phyloP scores from a whole-genome alignment of 1,284 basidiomycete species.

The Flammula alnicola region DNA sequence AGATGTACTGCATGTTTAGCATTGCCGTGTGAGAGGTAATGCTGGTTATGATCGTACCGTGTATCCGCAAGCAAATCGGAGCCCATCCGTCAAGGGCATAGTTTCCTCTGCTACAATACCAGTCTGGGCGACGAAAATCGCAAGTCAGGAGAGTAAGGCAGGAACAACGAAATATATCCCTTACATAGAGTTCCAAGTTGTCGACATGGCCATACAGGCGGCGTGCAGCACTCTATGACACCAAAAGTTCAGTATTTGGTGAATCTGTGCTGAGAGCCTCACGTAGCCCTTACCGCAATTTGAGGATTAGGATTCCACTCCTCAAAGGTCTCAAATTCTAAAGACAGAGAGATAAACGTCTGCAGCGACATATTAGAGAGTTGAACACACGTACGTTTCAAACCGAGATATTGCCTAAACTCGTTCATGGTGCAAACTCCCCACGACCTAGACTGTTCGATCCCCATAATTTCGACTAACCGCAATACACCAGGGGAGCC shows the following conservation, averaged over 20 bases:
- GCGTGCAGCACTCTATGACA: conserved; percentile 43
- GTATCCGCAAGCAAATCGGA: conserved; percentile 47
- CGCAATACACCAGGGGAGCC: conserved; percentile 37
- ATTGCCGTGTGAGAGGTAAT: too few relatives aligned
- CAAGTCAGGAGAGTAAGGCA: conserved; percentile 1
- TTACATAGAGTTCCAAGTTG: conserved; percentile 55
- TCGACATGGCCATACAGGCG: conserved; percentile 56
- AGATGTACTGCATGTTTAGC: conserved; percentile 31
- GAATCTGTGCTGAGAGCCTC: not conserved
- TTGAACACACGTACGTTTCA: conserved; percentile 42
- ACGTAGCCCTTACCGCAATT: conserved; percentile 38
- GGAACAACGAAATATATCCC: conserved; percentile 20
- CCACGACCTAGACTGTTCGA: conserved; percentile 45
- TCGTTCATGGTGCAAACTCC: conserved; percentile 56
- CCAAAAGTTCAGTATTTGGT: not conserved
- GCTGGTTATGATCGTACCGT: conserved; percentile 7
- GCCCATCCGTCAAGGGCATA: conserved; percentile 52
- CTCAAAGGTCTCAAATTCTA: conserved; percentile 49
- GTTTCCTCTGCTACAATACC: conserved; percentile 57
- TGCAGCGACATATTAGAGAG: not conserved
- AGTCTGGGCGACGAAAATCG: conserved; percentile 33
- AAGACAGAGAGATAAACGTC: not conserved
- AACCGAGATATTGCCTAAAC: conserved; percentile 53
- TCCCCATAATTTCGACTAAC: conserved; percentile 51
- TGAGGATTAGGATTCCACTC: conserved; percentile 62